Base-by-base conservation (phyloP, 805 yeast species). In the Myxozyma vanderwaltii region DNA sequence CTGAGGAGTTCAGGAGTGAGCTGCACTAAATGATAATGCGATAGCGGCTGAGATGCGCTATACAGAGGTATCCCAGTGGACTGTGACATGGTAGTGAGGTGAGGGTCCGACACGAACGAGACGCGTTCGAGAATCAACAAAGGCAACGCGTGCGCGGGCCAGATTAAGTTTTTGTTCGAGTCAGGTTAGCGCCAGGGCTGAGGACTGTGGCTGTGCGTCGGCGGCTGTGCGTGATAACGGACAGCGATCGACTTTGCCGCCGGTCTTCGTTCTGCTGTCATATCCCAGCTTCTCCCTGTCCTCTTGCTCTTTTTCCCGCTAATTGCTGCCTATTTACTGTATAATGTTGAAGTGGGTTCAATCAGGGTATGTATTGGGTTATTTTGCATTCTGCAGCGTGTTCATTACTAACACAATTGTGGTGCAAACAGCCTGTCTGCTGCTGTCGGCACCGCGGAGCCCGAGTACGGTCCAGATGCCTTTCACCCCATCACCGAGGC, bases 381-480 rank as follows among this genome's bases (percentile, higher is more conserved):
- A 12, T 23, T n/a, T 17, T 31, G 21, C 23, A 2, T n/a, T 12
- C 23, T 29, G 46, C 45, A 17, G 39, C 13, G 19, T 31, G 35
- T 36, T 38, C 10, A 31, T 26, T 19, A 3, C 33, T 27, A 3
- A 13, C n/a, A 38, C n/a, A 8, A 7, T 6, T 8, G 6, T 13
- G 21, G n/a, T n/a, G n/a, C n/a, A 38, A 38, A 38, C 43, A 51
- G 61, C 23, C 29, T 88, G 54, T 89, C 97, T n/a, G 94, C 95
- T 4, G 94, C 91, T 47, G 92, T 97, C 4, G 99, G 99, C 56
- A 83, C 96, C 12, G 97, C 96, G 1, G 99, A 94, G 74, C 99
- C 99, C 26, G 96, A 88, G 71, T 94, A 94, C 70, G 99, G 99
- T 54, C 81, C 86, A 41, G 96, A 87, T 51, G 95, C 96, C 41